These are phyloP conservation scores for Camelina hispida DNA, from an alignment of 345 rosid species.

Conservation along the genomic window DNA sequence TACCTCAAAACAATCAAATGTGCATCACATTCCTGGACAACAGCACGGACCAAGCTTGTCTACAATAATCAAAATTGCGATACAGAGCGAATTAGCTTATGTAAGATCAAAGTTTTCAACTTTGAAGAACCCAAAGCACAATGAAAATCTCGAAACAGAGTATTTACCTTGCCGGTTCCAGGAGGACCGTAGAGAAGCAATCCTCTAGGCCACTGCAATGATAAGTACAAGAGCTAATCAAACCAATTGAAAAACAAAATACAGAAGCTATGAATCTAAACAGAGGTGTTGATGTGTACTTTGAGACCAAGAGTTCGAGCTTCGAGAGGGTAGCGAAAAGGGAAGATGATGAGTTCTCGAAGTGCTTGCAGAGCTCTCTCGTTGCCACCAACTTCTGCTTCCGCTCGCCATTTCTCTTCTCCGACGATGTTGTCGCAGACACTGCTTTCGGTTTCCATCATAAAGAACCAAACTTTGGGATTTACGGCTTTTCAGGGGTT, in stretches of 20 bases:
- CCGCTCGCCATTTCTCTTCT: constrained; percentile 59
- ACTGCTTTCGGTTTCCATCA: constrained; percentile 37
- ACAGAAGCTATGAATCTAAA: background rate
- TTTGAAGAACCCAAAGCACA: background rate
- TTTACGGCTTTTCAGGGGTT: constrained; percentile 22
- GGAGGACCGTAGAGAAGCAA: constrained; percentile 91
- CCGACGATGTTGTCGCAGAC: constrained; percentile 33
- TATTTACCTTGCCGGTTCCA: constrained; percentile 87
- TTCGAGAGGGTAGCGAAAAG: constrained; percentile 67
- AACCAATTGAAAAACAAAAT: background rate
- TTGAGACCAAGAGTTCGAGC: constrained; percentile 82
- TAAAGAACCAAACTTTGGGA: constrained; percentile 6
- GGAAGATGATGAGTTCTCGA: constrained; percentile 79
- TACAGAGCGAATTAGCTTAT: background rate
- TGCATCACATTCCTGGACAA: constrained; percentile 82
- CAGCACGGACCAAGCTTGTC: constrained; percentile 95
- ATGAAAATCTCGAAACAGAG: background rate
- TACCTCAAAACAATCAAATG: constrained; percentile 83
- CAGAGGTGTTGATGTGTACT: constrained; percentile 41
- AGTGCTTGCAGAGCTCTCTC: constrained; percentile 77
- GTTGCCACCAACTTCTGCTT: constrained; percentile 83
- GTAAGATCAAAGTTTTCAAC: constrained; percentile 9
- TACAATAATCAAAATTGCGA: constrained; percentile 30
- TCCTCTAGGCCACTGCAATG: constrained; percentile 81
- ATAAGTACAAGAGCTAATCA: constrained; percentile 5